phyloP scores from a whole-genome alignment of 768 basidiomycete genomes.

The Fistulinella prunicolor region DNA sequence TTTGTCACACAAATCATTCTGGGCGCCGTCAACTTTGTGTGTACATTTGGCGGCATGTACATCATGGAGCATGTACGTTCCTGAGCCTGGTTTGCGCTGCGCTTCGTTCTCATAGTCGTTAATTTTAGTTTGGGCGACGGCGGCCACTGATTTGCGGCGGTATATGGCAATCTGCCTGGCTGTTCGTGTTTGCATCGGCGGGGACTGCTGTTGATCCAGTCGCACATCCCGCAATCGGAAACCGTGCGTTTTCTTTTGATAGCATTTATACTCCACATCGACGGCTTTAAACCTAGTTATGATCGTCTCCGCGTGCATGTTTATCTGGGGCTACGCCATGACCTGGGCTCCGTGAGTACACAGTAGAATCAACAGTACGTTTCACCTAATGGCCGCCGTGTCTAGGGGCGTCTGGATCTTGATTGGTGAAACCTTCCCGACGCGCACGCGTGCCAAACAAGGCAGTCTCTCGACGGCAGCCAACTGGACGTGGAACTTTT shows the following conservation, averaged over 20 bases:
- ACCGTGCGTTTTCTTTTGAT: conserved; percentile 35
- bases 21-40: conserved; percentile 68
- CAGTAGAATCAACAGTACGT: too few species aligned
- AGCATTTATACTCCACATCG: not conserved
- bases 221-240: conserved; percentile 48
- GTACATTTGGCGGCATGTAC: conserved; percentile 72
- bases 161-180: conserved; percentile 66
- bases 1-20: conserved; percentile 75
- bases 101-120: not conserved
- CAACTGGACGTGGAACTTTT: conserved; percentile 73
- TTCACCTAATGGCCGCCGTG: not conserved
- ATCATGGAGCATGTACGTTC: conserved; percentile 59
- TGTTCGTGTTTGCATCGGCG: conserved; percentile 71
- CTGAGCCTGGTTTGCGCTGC: not conserved
- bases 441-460: conserved; percentile 68
- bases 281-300: conserved; percentile 38
- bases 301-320: conserved; percentile 67
- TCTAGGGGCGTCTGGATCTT: conserved; percentile 68
- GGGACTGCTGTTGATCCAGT: conserved; percentile 61
- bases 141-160: conserved; percentile 65
- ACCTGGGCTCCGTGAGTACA: conserved; percentile 59
- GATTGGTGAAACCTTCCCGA: conserved; percentile 75
- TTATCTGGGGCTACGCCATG: conserved; percentile 68
- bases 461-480: conserved; percentile 60
- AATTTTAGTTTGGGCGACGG: conserved; percentile 60